These are phyloP conservation scores for Zygnema cylindricum DNA, from an alignment of 139 green algal species.

Conservation along the genomic window DNA sequence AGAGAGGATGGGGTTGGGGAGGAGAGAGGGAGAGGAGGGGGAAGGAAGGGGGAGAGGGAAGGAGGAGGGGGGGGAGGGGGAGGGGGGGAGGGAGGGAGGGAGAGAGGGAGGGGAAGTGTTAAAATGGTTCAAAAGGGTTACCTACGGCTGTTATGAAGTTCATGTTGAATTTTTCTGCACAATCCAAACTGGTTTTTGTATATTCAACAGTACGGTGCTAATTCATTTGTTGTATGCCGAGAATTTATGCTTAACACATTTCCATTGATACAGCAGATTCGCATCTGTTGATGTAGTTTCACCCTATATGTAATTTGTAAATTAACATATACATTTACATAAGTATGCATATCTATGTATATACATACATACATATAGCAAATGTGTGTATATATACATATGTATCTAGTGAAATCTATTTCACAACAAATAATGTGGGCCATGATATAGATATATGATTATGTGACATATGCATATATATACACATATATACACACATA, in stretches of 20 bases:
- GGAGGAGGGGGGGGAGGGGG: background rate
- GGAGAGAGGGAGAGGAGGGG: background rate
- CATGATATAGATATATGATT: too few relatives aligned
- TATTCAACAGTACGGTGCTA: too few relatives aligned
- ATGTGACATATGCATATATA: background rate
- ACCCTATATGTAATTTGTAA: too few relatives aligned
- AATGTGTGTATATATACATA: too few relatives aligned
- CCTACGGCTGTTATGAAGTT: background rate
- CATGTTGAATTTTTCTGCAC: background rate
- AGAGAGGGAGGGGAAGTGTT: background rate
- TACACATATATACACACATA: background rate
- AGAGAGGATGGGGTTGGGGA: too few relatives aligned
- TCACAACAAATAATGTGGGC: too few relatives aligned
- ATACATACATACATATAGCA: too few relatives aligned
- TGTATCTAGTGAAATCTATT: background rate
- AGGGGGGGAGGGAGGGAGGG: constrained; percentile 17
- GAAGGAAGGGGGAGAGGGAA: background rate
- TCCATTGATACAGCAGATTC: background rate
- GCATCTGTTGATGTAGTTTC: too few relatives aligned
- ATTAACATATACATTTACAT: too few relatives aligned
- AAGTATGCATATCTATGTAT: too few relatives aligned
- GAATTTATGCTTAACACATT: background rate
- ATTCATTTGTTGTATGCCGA: too few relatives aligned
- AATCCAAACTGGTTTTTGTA: background rate
- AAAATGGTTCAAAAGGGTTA: background rate